Base-by-base conservation (phyloP, 2,329 filamentous ascomycete species). In the Paraphoma sp. region DNA sequence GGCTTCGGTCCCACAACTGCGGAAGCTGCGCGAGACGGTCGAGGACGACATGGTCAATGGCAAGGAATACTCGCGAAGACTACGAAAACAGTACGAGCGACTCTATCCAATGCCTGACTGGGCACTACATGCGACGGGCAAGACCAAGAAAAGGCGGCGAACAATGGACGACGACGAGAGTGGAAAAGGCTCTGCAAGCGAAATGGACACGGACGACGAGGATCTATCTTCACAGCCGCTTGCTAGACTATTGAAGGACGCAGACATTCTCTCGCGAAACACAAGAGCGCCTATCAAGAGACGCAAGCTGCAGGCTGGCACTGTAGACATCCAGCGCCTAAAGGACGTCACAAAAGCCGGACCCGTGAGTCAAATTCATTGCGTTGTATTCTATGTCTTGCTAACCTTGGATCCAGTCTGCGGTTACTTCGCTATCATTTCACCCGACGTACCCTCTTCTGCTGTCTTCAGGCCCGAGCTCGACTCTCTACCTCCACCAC, bases 381-480 rank as follows among this genome's bases (percentile, higher is more conserved):
- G 23, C 23, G 23, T 5, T 23, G 23, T 23, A 23, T 23, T 23
- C 23, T 23, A n/a, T 5, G 31, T 6, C 6, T 52, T 57, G 31
- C 64, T 70, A 64, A 67, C 55, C 51, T 38, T 5, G 48, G 40
- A 18, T 4, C n/a, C 50, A 79, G 76, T 91, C 90, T 16, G 86
- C 92, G 10, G 89, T 98, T 64, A 89, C 89, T 41, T 92, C 90
- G 42, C 86, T 99, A 36, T 89, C 88, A 9, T 97, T 98, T 83
- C 95, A 99, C 78, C 93, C 94, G 30, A 83, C 88, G 64, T 90
- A 93, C 72, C 92, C 95, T 4, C 88, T 99, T 14, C 86, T 99
- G 29, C 86, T 98, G 56, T 96, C 95, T 23, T 92, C 93, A 11
- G 95, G 93, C 57, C 89, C 89, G 52, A 91, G 92, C 49, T 92